A percentile compares a stretch with the other conserved stretches of the same genome.
These are phyloP conservation scores for Fomitopsis serialis DNA, from an alignment of 768 basidiomycete genomes.

Conservation along the genomic window DNA sequence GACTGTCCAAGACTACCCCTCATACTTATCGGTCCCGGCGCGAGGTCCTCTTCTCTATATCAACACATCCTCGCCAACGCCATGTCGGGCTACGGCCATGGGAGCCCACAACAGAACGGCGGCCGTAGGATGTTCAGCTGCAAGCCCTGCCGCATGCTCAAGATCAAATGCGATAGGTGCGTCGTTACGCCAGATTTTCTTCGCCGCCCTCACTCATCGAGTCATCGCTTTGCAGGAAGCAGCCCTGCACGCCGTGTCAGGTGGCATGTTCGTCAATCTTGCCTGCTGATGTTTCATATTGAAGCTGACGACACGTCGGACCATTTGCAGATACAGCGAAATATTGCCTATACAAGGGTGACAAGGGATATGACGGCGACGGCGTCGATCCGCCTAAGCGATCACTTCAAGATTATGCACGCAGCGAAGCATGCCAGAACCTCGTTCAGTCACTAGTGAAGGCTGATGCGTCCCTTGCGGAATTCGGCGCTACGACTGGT, in stretches of 20 bases:
- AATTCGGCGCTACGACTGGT: no score
- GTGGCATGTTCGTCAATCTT: slow-evolving; percentile 52
- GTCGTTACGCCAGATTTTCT: slow-evolving; percentile 6
- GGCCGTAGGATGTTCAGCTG: slow-evolving; percentile 83
- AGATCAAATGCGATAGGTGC: slow-evolving; percentile 85
- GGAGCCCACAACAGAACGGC: background rate
- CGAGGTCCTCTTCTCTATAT: background rate
- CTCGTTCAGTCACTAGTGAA: no score
- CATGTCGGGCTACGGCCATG: background rate
- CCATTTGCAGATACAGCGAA: background rate
- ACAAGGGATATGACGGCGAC: background rate
- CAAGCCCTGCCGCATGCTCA: slow-evolving; percentile 81
- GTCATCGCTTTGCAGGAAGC: slow-evolving; percentile 44
- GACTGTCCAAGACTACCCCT: background rate
- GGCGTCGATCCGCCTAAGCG: no score
- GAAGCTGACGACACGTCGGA: background rate
- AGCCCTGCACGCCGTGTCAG: slow-evolving; percentile 84
- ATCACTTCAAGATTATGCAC: no score
- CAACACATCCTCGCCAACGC: background rate
- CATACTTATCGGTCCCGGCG: background rate
- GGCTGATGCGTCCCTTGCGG: no score
- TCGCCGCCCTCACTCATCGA: background rate
- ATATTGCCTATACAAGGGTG: background rate
- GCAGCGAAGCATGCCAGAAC: no score
- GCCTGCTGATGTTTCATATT: background rate